phyloP scores from a whole-genome alignment of 1,139 yeast genomes.

The Kazachstania sp. region DNA sequence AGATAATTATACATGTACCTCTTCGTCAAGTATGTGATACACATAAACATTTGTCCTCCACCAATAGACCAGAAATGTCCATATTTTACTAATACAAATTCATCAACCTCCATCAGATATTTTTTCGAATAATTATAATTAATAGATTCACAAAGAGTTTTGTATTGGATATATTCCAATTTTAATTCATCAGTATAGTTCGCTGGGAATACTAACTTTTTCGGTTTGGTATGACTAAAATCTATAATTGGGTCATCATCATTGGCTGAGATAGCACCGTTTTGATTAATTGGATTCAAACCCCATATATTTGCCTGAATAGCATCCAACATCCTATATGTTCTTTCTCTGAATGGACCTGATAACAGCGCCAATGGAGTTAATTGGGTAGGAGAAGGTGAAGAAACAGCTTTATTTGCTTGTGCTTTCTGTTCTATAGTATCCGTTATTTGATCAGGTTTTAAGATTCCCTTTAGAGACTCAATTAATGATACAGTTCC shows the following conservation, averaged over 20 bases:
- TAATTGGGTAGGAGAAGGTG: constrained; percentile 71
- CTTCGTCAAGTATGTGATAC: constrained; percentile 59
- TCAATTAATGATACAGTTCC: constrained; percentile 10
- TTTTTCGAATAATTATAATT: constrained; percentile 28
- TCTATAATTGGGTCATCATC: neutral
- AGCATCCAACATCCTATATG: constrained; percentile 64
- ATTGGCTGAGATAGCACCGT: constrained; percentile 7
- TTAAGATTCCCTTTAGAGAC: constrained; percentile 4
- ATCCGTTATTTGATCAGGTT: constrained; percentile 6
- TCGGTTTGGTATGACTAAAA: neutral
- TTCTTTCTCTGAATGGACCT: constrained; percentile 48
- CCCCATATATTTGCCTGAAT: constrained; percentile 91
- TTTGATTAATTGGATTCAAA: constrained; percentile 64
- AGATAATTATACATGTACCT: constrained; percentile 57
- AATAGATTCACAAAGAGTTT: constrained; percentile 53
- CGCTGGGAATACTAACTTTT: constrained; percentile 41
- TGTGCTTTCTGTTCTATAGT: constrained; percentile 10
- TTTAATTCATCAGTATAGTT: constrained; percentile 55
- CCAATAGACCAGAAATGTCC: constrained; percentile 66
- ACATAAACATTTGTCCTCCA: constrained; percentile 60
- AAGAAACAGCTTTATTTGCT: constrained; percentile 27
- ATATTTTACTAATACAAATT: constrained; percentile 56
- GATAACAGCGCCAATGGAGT: constrained; percentile 66
- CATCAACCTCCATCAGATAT: constrained; percentile 27
- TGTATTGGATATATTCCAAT: constrained; percentile 65